Evolutionary conservation across 2,329 filamentous ascomycete species (phyloP).

Genomic region (Colletotrichum falcatum): DNA sequence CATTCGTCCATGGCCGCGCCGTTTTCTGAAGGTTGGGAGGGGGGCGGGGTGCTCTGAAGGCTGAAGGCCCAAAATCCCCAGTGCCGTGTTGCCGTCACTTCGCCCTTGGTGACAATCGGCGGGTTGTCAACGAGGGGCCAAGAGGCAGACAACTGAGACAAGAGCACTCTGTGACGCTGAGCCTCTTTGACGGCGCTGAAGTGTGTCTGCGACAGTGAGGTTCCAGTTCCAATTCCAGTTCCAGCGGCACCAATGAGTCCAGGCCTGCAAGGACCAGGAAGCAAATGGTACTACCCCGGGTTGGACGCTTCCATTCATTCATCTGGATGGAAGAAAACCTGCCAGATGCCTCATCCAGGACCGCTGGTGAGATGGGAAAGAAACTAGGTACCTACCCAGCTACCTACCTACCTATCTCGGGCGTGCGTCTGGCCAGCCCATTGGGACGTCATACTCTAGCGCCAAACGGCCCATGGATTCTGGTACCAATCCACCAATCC

Average conservation of each 20-base stretch:
- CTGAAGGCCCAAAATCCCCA: neutral
- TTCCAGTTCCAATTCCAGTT: too few relatives aligned
- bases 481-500: constrained; percentile 35
- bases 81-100: constrained; percentile 7
- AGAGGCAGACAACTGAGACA: constrained; percentile 2
- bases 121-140: neutral
- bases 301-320: constrained; percentile 9
- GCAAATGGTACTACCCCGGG: neutral
- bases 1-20: constrained; percentile 11
- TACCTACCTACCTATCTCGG: neutral
- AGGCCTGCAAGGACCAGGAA: neutral
- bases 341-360: neutral
- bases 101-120: neutral
- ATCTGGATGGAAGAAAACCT: neutral
- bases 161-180: neutral
- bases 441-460: constrained; percentile 38
- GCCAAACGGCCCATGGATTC: constrained; percentile 30
- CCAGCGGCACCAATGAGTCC: neutral
- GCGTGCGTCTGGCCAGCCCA: neutral
- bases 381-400: neutral
- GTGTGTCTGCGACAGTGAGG: constrained; percentile 7
- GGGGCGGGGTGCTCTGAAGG: neutral
- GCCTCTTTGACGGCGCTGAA: constrained; percentile 2
- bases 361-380: neutral
- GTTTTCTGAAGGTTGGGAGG: neutral